Conservation (phyloP, 176 grass and related monocot species). For the Triticum turgidum region DNA sequence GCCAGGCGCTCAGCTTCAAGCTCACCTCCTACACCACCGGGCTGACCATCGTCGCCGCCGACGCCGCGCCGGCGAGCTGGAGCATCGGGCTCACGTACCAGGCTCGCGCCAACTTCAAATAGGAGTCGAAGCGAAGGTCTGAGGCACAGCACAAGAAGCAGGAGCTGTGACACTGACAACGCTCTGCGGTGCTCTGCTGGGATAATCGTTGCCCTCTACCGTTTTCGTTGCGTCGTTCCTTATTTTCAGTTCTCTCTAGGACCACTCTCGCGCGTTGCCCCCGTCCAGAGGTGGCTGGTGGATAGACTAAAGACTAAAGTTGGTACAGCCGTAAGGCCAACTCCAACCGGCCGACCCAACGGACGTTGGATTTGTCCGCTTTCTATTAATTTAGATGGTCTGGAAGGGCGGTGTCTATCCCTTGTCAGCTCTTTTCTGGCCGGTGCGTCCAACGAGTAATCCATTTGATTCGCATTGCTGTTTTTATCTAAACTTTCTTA, state of each 20-base stretch:
- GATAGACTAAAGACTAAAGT: no score
- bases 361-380: no score
- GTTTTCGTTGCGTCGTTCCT: neutral
- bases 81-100: conserved; percentile 59
- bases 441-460: no score
- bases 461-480: no score
- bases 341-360: no score
- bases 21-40: conserved; percentile 61
- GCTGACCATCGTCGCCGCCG: conserved; percentile 47
- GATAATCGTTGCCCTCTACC: neutral
- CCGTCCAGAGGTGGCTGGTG: neutral
- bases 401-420: no score
- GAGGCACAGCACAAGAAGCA: neutral
- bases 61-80: conserved; percentile 62
- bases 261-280: conserved; percentile 27
- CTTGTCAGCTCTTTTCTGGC: no score
- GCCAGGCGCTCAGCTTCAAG: conserved; percentile 66
- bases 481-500: no score
- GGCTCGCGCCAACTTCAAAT: conserved; percentile 59
- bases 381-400: no score
- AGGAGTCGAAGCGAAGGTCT: neutral
- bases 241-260: neutral
- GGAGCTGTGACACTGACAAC: neutral
- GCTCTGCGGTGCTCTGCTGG: neutral
- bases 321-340: no score